Percentiles rank a stretch among this genome's conserved stretches.
Conservation (phyloP, 2,329 filamentous ascomycete genomes). For the Cladophialophora psammophila region DNA sequence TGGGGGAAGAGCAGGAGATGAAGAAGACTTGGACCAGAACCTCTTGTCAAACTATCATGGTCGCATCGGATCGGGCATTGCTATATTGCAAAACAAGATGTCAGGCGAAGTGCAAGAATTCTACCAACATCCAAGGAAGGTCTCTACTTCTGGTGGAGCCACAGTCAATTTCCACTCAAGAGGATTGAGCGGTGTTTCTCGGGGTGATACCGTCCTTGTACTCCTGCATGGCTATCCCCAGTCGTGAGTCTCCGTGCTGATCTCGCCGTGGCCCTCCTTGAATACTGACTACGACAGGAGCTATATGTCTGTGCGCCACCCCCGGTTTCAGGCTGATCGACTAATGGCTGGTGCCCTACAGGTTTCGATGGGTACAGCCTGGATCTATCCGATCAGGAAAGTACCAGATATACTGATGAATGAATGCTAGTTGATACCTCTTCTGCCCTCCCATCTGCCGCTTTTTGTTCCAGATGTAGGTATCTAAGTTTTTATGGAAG, state of each 20-base stretch:
- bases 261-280: background rate
- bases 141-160: background rate
- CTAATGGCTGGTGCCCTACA: background rate
- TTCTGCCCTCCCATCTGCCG: background rate
- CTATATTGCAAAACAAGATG: background rate
- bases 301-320: background rate
- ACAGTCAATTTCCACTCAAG: background rate
- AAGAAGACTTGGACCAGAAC: background rate
- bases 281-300: background rate
- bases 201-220: background rate
- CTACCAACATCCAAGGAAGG: background rate
- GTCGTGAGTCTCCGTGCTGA: background rate
- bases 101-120: background rate
- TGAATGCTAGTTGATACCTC: background rate
- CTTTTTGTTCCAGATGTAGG: constrained; percentile 5
- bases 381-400: background rate
- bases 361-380: background rate
- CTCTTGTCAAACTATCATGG: background rate
- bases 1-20: too few species aligned
- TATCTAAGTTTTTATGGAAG: background rate
- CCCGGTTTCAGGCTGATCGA: background rate
- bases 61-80: background rate
- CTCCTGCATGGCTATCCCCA: constrained; percentile 1
- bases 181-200: background rate
- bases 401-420: background rate